Evolutionary conservation across 1,139 yeast genomes (phyloP).

Genomic region (Casaregolazyma lundiana): DNA sequence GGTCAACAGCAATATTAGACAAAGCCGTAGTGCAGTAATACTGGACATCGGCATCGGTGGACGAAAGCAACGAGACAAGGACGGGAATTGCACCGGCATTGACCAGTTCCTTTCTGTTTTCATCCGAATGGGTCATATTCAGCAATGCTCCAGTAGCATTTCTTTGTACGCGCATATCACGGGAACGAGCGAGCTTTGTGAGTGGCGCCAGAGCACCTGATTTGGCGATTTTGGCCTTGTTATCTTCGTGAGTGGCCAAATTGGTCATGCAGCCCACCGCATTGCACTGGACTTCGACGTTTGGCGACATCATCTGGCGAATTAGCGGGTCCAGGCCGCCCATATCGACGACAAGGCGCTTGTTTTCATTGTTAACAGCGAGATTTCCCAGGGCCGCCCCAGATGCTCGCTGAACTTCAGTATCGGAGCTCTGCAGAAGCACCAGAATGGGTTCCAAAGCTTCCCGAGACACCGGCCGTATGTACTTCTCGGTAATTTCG

Average conservation of each 20-base stretch:
- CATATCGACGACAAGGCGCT: constrained; percentile 90
- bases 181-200: constrained; percentile 88
- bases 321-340: constrained; percentile 95
- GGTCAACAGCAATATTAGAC: constrained; percentile 96
- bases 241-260: constrained; percentile 97
- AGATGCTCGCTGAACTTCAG: constrained; percentile 97
- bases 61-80: constrained; percentile 78
- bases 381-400: constrained; percentile 97
- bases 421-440: constrained; percentile 77
- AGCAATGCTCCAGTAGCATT: constrained; percentile 97
- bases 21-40: constrained; percentile 97
- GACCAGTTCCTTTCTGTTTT: constrained; percentile 92
- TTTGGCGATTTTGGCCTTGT: constrained; percentile 90
- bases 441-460: constrained; percentile 91
- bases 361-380: constrained; percentile 95
- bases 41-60: constrained; percentile 93
- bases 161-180: constrained; percentile 93
- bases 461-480: constrained; percentile 82
- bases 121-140: constrained; percentile 97
- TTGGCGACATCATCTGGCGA: constrained; percentile 95
- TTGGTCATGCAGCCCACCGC: constrained; percentile 99
- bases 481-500: constrained; percentile 85
- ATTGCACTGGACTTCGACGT: constrained; percentile 97
- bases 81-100: constrained; percentile 99
- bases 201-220: constrained; percentile 95